phyloP scores from a whole-genome alignment of 306 rosid genomes.

The Biancaea sappan region DNA sequence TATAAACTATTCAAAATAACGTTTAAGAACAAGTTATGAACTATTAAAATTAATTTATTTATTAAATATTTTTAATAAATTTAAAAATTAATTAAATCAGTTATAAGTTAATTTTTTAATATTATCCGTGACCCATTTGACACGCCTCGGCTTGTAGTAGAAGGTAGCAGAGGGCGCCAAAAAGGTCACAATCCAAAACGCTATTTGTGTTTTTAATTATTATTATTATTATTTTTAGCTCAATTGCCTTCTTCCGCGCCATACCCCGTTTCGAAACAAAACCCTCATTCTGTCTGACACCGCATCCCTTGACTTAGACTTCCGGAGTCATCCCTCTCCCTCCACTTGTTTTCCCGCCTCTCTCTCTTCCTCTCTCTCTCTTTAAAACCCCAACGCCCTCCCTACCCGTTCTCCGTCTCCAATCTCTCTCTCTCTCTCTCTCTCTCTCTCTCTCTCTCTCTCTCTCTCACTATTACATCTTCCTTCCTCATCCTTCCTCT shows the following conservation, averaged over 20 bases:
- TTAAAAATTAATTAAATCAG: too few species aligned
- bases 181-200: too few species aligned
- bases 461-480: background rate
- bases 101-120: too few species aligned
- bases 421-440: background rate
- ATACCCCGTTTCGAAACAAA: background rate
- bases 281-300: background rate
- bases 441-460: background rate
- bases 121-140: too few species aligned
- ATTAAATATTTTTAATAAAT: too few species aligned
- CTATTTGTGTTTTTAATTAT: background rate
- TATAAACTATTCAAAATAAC: too few species aligned
- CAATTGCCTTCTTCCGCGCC: background rate
- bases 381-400: slow-evolving; percentile 26
- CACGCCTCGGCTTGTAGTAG: too few species aligned
- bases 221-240: too few species aligned
- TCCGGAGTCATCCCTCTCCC: slow-evolving; percentile 27
- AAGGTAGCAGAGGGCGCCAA: too few species aligned
- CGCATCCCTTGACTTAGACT: background rate
- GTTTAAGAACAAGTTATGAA: too few species aligned
- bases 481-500: background rate
- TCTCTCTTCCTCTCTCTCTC: slow-evolving; percentile 36
- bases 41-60: too few species aligned
- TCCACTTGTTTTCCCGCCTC: slow-evolving; percentile 35
- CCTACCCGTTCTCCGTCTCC: background rate